Percentiles rank a stretch among this genome's conserved stretches.
These are phyloP conservation scores for Tarenaya hassleriana DNA, from an alignment of 345 rosid species.

Conservation along the genomic window DNA sequence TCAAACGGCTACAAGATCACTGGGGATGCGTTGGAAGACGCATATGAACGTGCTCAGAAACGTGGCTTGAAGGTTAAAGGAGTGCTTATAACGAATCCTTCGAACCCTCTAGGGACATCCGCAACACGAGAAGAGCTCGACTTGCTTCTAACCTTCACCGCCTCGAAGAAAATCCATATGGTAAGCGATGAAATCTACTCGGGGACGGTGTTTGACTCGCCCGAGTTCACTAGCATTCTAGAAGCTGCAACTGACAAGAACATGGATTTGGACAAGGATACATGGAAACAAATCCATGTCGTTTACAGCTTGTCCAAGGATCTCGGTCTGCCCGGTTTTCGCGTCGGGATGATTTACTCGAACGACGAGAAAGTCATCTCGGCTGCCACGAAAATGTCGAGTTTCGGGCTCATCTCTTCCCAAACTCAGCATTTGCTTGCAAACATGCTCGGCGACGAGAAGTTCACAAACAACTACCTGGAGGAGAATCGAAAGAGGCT, in stretches of 20 bases:
- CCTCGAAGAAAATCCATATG: constrained; percentile 46
- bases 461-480: constrained; percentile 47
- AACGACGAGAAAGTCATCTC: constrained; percentile 51
- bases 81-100: constrained; percentile 75
- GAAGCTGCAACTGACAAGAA: constrained; percentile 42
- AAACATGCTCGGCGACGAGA: constrained; percentile 50
- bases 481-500: constrained; percentile 54
- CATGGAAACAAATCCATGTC: constrained; percentile 49
- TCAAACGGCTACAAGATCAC: constrained; percentile 53
- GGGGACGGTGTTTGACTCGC: constrained; percentile 59
- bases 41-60: constrained; percentile 45
- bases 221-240: constrained; percentile 47
- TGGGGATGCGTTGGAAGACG: constrained; percentile 52
- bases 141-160: constrained; percentile 44
- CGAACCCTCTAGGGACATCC: constrained; percentile 81
- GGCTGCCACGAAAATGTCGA: constrained; percentile 83
- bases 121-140: constrained; percentile 49
- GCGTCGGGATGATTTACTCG: constrained; percentile 76
- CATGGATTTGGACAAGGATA: constrained; percentile 27
- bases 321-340: constrained; percentile 84
- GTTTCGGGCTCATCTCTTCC: constrained; percentile 81
- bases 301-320: constrained; percentile 86
- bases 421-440: constrained; percentile 72
- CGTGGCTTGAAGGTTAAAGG: constrained; percentile 57
- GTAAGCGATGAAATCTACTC: constrained; percentile 80